Conservation (phyloP, 1,139 yeast species). For the Lodderomyces parapsilosis region DNA sequence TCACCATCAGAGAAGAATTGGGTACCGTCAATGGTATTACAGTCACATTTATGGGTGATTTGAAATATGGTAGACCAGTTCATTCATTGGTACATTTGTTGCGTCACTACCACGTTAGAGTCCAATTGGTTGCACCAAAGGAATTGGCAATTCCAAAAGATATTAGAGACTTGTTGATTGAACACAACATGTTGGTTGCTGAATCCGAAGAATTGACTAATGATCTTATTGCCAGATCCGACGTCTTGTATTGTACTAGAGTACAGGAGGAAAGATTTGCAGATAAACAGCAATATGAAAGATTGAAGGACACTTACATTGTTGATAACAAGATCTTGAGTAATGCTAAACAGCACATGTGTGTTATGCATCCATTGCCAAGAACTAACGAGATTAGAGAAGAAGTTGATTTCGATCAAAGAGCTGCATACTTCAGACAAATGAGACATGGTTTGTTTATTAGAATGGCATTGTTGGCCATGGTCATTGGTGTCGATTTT, state of each 20-base stretch:
- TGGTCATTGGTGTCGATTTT: slow-evolving; percentile 89
- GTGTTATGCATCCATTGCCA: slow-evolving; percentile 98
- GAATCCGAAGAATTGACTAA: slow-evolving; percentile 80
- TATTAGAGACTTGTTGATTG: slow-evolving; percentile 61
- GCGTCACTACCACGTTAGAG: slow-evolving; percentile 88
- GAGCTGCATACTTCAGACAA: slow-evolving; percentile 99
- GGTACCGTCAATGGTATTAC: slow-evolving; percentile 98
- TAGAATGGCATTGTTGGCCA: slow-evolving; percentile 97
- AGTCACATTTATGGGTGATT: slow-evolving; percentile 98
- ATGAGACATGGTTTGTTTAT: slow-evolving; percentile 98
- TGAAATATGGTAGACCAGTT: slow-evolving; percentile 97
- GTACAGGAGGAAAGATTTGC: slow-evolving; percentile 95
- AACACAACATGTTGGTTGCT: slow-evolving; percentile 63
- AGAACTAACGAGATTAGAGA: slow-evolving; percentile 94
- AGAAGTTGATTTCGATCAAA: slow-evolving; percentile 98
- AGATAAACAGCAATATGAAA: slow-evolving; percentile 72
- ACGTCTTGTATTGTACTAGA: slow-evolving; percentile 96
- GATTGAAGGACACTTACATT: slow-evolving; percentile 87
- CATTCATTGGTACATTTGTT: slow-evolving; percentile 92
- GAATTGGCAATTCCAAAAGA: slow-evolving; percentile 82
- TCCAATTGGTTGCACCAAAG: slow-evolving; percentile 88
- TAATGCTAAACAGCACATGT: slow-evolving; percentile 97
- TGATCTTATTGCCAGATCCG: slow-evolving; percentile 83
- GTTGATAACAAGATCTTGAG: slow-evolving; percentile 90
- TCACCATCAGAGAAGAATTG: slow-evolving; percentile 97